Percentiles rank a stretch among this genome's conserved stretches.
Conservation (phyloP, 2,329 filamentous ascomycete species). For the Neurospora sp. region DNA sequence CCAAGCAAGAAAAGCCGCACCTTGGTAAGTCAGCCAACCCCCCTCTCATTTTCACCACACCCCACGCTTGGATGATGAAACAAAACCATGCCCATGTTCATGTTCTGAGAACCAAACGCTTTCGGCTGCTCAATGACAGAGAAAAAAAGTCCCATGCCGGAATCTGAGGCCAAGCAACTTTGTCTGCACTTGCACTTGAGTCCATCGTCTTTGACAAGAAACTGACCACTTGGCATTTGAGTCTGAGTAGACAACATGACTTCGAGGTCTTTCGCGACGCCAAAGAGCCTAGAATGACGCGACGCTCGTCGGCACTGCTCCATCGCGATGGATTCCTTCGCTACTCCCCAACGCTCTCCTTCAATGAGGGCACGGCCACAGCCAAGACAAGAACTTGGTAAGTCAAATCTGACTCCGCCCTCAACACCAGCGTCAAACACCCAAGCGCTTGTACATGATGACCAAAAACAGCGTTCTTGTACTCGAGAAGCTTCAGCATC, state of each 20-base stretch:
- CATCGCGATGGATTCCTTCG: neutral
- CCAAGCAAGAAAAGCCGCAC: neutral
- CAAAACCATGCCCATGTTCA: neutral
- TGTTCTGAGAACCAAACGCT: neutral
- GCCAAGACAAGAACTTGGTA: too few species aligned
- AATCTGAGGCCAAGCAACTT: neutral
- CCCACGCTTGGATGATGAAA: neutral
- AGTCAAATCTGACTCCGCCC: too few species aligned
- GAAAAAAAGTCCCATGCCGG: neutral
- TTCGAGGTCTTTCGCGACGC: neutral
- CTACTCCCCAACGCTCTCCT: neutral
- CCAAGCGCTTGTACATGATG: too few species aligned
- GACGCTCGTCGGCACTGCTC: neutral
- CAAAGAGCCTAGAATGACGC: neutral
- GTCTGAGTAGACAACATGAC: neutral
- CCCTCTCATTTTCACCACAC: neutral
- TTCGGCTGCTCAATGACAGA: neutral
- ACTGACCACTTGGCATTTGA: neutral
- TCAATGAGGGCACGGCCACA: neutral
- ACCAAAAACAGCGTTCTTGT: too few species aligned
- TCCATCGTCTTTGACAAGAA: neutral
- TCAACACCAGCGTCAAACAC: too few species aligned
- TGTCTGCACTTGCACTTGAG: neutral
- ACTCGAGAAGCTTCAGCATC: too few species aligned
- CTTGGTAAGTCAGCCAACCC: neutral